A percentile compares a stretch with the other conserved stretches of the same genome.
Evolutionary conservation across 805 yeast species (phyloP).

Genomic region (Schwanniomyces pseudopolymorphus): DNA sequence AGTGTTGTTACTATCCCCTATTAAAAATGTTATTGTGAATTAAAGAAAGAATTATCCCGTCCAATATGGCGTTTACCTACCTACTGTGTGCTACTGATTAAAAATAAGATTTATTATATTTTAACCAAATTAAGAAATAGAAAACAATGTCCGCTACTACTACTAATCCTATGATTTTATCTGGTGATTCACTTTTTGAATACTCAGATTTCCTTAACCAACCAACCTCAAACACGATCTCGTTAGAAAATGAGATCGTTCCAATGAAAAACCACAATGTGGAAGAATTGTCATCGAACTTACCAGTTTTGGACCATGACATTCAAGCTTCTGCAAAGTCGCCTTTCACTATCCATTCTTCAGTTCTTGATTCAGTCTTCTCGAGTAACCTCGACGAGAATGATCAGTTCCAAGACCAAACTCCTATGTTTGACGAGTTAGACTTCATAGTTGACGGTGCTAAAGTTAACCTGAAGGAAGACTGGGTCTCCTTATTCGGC

Average conservation of each 20-base stretch:
- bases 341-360: conserved; percentile 54
- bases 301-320: conserved; percentile 14
- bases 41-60: conserved; percentile 15
- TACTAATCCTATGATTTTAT: conserved; percentile 19
- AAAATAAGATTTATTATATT: background rate
- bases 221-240: conserved; percentile 2
- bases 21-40: conserved; percentile 34
- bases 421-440: conserved; percentile 63
- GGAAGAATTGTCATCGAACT: conserved; percentile 25
- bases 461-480: conserved; percentile 40
- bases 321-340: conserved; percentile 20
- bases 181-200: conserved; percentile 25
- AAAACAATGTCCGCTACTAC: conserved; percentile 22
- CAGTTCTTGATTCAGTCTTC: conserved; percentile 53
- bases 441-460: conserved; percentile 43
- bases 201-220: conserved; percentile 19
- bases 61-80: conserved; percentile 30
- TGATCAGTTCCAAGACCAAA: conserved; percentile 34
- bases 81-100: background rate
- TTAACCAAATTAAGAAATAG: conserved; percentile 6
- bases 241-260: conserved; percentile 5
- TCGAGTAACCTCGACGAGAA: conserved; percentile 35
- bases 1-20: conserved; percentile 25
- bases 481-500: conserved; percentile 65
- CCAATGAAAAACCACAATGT: conserved; percentile 16